Evolutionary conservation across 2,329 filamentous ascomycete genomes (phyloP).

Genomic region (Graphilbum fragrans): DNA sequence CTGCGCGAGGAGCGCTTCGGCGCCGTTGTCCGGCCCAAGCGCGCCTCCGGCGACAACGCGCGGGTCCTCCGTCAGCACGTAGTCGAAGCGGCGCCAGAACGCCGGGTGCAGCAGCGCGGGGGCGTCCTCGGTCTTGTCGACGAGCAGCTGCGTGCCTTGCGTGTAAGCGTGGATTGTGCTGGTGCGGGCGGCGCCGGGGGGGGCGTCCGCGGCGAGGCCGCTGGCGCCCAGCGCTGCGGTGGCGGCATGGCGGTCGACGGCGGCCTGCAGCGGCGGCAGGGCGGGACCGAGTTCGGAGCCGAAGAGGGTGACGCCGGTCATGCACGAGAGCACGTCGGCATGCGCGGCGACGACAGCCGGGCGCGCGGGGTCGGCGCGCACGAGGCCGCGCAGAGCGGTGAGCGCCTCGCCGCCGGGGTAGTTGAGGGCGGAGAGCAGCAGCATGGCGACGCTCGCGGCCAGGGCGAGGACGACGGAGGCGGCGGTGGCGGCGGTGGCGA

Average conservation of each 20-base stretch:
- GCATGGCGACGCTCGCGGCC: constrained; percentile 49
- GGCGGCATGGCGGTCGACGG: not conserved
- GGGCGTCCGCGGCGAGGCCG: constrained; percentile 16
- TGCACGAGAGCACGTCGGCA: constrained; percentile 55
- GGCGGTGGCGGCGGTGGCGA: constrained; percentile 36
- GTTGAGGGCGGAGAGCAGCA: constrained; percentile 75
- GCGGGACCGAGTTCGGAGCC: constrained; percentile 26
- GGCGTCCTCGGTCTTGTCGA: constrained; percentile 53
- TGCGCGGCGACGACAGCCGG: constrained; percentile 34
- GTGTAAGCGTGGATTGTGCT: no score
- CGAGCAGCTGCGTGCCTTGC: constrained; percentile 16
- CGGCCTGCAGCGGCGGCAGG: constrained; percentile 5
- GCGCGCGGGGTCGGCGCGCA: constrained; percentile 18
- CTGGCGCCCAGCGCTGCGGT: constrained; percentile 10
- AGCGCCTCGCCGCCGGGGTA: constrained; percentile 87
- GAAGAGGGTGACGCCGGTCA: constrained; percentile 60
- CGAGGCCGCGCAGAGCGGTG: constrained; percentile 30
- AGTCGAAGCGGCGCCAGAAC: constrained; percentile 56
- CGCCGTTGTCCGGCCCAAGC: constrained; percentile 14
- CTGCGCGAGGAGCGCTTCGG: constrained; percentile 6
- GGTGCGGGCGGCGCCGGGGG: not conserved
- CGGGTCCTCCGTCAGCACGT: constrained; percentile 44
- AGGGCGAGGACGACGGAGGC: constrained; percentile 50
- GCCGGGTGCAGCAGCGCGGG: constrained; percentile 27
- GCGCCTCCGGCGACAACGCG: constrained; percentile 30